Percentiles rank a stretch among this genome's conserved stretches.
phyloP scores from a whole-genome alignment of 108 stramenopile genomes.

The Skeletonema marinoi region DNA sequence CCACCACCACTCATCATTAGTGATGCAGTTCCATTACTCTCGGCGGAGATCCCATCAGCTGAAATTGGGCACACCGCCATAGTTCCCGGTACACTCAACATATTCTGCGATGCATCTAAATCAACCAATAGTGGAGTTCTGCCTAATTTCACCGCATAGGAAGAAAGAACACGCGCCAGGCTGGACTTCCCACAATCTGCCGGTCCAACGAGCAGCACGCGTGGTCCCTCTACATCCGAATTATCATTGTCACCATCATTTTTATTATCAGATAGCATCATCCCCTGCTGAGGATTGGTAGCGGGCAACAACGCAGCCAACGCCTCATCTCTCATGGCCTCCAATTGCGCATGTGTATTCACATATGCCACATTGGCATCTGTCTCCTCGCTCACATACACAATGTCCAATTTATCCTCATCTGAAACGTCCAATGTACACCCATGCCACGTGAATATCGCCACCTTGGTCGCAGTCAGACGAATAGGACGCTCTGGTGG shows the following conservation, averaged over 20 bases:
- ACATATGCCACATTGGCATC: slow-evolving; percentile 82
- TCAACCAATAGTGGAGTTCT: slow-evolving; percentile 82
- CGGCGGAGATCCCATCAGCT: slow-evolving; percentile 53
- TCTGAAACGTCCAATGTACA: slow-evolving; percentile 73
- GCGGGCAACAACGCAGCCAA: slow-evolving; percentile 15
- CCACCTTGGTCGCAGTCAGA: slow-evolving; percentile 68
- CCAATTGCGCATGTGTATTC: slow-evolving; percentile 92
- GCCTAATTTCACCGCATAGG: slow-evolving; percentile 86
- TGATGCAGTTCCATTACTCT: slow-evolving; percentile 63
- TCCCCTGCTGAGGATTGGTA: slow-evolving; percentile 1
- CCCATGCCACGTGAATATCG: slow-evolving; percentile 92
- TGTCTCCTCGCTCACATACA: slow-evolving; percentile 75
- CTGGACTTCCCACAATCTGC: slow-evolving; percentile 86
- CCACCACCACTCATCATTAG: slow-evolving; percentile 44
- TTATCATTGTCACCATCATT: neutral
- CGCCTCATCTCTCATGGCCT: slow-evolving; percentile 86
- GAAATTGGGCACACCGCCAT: slow-evolving; percentile 68
- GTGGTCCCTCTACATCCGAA: slow-evolving; percentile 55
- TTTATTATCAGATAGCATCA: neutral
- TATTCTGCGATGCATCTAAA: slow-evolving; percentile 80
- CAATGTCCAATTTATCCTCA: slow-evolving; percentile 56
- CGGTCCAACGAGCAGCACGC: slow-evolving; percentile 81
- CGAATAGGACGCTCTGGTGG: slow-evolving; percentile 46
- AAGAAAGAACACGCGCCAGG: slow-evolving; percentile 60
- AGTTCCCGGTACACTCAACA: slow-evolving; percentile 79